Evolutionary conservation across 176 grass and related monocot genomes (phyloP).

Genomic region (Avena sativa): DNA sequence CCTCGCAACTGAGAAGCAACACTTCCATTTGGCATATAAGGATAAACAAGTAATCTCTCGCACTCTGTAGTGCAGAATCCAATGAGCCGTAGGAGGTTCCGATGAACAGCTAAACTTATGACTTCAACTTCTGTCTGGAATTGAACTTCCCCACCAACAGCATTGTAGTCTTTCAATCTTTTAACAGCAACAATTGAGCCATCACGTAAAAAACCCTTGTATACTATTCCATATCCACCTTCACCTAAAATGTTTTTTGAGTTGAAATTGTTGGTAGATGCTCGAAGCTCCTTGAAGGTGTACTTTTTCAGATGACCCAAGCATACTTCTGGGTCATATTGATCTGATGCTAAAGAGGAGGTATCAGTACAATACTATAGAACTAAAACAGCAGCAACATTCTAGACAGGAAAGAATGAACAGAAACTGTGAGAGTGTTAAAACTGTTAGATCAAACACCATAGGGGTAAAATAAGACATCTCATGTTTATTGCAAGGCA

Average conservation of each 20-base stretch:
- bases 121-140: slow-evolving; percentile 99
- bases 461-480: slow-evolving; percentile 15
- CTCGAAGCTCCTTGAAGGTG: slow-evolving; percentile 87
- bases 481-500: slow-evolving; percentile 4
- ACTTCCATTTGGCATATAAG: slow-evolving; percentile 96
- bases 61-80: slow-evolving; percentile 89
- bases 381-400: slow-evolving; percentile 30
- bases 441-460: background rate
- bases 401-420: background rate
- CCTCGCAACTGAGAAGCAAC: slow-evolving; percentile 96
- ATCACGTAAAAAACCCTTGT: slow-evolving; percentile 87
- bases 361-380: slow-evolving; percentile 31
- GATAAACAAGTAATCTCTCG: slow-evolving; percentile 91
- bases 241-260: slow-evolving; percentile 95
- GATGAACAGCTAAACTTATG: slow-evolving; percentile 97
- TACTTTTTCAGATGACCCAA: slow-evolving; percentile 92
- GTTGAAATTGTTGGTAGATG: slow-evolving; percentile 86
- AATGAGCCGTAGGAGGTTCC: slow-evolving; percentile 87
- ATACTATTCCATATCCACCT: slow-evolving; percentile 98
- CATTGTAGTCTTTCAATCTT: slow-evolving; percentile 91
- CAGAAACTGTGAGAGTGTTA: background rate
- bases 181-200: slow-evolving; percentile 83
- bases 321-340: slow-evolving; percentile 88
- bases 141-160: slow-evolving; percentile 81
- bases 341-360: slow-evolving; percentile 60